phyloP scores from a whole-genome alignment of 805 yeast species.

The Kluyveromyces siamensis region DNA sequence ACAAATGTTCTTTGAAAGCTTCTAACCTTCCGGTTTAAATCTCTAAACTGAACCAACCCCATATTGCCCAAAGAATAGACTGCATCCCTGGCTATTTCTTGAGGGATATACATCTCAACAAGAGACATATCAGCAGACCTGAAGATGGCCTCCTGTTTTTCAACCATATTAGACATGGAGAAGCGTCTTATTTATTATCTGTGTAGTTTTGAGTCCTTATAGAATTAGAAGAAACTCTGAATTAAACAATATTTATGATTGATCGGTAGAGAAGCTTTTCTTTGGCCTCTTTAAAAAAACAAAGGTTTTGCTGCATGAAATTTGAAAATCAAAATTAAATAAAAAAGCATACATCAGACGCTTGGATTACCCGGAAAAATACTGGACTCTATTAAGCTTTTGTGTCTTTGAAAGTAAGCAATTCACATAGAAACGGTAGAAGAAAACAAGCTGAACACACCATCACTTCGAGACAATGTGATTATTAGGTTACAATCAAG shows the following conservation, averaged over 20 bases:
- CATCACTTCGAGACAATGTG: no score
- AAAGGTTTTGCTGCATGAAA: not conserved
- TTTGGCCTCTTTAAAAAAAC: not conserved
- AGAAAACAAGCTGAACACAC: no score
- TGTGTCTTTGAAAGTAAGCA: no score
- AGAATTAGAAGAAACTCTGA: no score
- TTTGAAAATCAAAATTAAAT: not conserved
- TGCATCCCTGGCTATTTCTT: slow-evolving; percentile 80
- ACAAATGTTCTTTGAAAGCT: slow-evolving; percentile 89
- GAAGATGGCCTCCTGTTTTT: slow-evolving; percentile 30
- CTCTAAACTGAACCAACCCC: slow-evolving; percentile 82
- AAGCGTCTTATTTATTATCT: not conserved
- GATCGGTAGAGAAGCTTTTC: not conserved
- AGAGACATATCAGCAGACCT: slow-evolving; percentile 97
- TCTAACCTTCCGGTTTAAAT: slow-evolving; percentile 69
- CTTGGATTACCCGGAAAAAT: not conserved
- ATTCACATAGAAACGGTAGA: no score
- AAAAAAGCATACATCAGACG: not conserved
- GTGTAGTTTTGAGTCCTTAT: no score
- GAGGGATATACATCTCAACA: slow-evolving; percentile 83
- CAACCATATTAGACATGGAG: slow-evolving; percentile 4
- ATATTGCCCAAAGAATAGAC: slow-evolving; percentile 81
- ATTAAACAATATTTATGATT: no score
- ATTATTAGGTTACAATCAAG: no score
- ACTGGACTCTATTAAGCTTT: not conserved